phyloP scores from a whole-genome alignment of 352 stramenopile genomes.

The Blastocystis sp. region DNA sequence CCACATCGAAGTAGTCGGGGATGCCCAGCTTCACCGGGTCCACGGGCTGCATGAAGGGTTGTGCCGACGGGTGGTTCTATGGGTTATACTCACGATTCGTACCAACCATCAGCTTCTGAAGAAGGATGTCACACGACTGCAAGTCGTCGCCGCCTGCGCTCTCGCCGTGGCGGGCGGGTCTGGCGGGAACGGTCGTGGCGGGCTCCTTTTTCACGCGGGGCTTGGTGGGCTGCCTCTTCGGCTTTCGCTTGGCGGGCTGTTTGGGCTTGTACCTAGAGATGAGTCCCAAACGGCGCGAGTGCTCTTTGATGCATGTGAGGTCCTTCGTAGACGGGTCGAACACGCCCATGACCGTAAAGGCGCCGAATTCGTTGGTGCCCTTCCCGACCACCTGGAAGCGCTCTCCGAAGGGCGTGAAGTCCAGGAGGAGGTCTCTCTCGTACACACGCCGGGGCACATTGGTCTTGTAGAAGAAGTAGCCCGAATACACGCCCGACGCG shows the following conservation, averaged over 20 bases:
- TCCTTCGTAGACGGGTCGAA: slow-evolving; percentile 49
- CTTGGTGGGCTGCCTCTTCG: background rate
- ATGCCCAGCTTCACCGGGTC: slow-evolving; percentile 59
- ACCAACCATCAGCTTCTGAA: slow-evolving; percentile 40
- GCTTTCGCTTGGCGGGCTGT: background rate
- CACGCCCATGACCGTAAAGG: slow-evolving; percentile 2
- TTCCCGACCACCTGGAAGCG: slow-evolving; percentile 25
- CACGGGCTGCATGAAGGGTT: slow-evolving; percentile 71
- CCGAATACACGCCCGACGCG: slow-evolving; percentile 31
- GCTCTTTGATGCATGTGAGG: slow-evolving; percentile 53
- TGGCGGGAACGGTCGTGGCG: background rate
- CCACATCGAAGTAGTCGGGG: slow-evolving; percentile 69
- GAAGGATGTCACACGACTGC: slow-evolving; percentile 16
- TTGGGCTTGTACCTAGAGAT: background rate
- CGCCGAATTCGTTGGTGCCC: slow-evolving; percentile 62
- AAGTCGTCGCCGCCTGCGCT: background rate
- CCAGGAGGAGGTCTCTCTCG: slow-evolving; percentile 18
- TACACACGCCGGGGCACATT: slow-evolving; percentile 34
- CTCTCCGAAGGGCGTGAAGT: background rate
- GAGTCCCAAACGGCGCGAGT: background rate
- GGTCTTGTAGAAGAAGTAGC: slow-evolving; percentile 55
- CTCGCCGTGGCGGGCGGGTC: too few species aligned
- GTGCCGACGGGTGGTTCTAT: slow-evolving; percentile 16
- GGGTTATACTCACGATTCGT: background rate
- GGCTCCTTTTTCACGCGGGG: background rate